Evolutionary conservation across 139 green algal species (phyloP), one percentile per base, ranked within the genome.

Genomic region (Gonium pectorale): DNA sequence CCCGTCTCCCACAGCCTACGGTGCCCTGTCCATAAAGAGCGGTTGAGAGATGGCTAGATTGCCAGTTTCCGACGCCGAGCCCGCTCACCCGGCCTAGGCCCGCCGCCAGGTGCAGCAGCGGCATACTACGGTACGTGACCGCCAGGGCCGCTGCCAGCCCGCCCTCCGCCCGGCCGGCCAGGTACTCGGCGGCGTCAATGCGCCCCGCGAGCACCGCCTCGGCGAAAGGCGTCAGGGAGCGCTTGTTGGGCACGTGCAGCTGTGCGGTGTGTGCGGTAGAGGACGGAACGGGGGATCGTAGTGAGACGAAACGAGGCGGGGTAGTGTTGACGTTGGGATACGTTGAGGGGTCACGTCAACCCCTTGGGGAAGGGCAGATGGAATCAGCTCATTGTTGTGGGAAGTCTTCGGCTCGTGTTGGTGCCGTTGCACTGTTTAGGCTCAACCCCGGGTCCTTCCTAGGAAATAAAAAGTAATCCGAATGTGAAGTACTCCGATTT

Each of bases 161-260:
- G 31, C 77, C 60, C 31, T 83, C 77, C 9, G 2, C n/a, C 79
- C 73, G 24, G 69, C 49, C 66, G 81, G 43, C 67, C 33, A 90
- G 68, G 44, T 80, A 33, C 26, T 85, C 54, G 31, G 87, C 80
- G 26, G 40, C 86, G 40, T 40, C 67, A 1, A 81, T 22, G 51
- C 91, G 88, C 2, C 89, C 90, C 13, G 63, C 71, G 11, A 89
- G 79, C 37, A 95, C 56, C 31, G 92, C 92, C 77, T 94, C 92
- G 0, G 82, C 93, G 51, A 95, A 67, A 1, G 92, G 83, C 6
- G 88, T 94, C 29, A 96, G 88, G 35, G 86, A 86, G 43, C 89
- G 87, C 89, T 92, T 94, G 88, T 95, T 96, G 56, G 31, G 85
- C 63, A 86, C 33, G 5, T 6, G 56, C 7, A 43, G 11, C 77